These are phyloP conservation scores for Trichophyton equinum DNA, from an alignment of 2,329 filamentous ascomycete species.

Conservation along the genomic window DNA sequence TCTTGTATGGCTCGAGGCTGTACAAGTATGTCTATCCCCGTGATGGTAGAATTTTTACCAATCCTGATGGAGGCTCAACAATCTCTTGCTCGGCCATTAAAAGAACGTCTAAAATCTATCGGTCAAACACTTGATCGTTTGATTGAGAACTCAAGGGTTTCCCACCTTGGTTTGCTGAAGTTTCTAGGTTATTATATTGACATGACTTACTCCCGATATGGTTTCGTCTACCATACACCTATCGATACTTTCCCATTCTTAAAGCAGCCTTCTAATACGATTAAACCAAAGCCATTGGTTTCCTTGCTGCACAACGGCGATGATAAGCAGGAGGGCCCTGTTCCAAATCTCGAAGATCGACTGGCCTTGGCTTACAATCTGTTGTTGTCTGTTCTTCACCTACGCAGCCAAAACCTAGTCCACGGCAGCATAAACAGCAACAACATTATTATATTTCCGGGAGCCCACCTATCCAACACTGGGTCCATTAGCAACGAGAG, in stretches of 20 bases:
- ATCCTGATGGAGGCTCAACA: conserved; percentile 28
- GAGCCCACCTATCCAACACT: conserved; percentile 24
- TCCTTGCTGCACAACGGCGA: conserved; percentile 32
- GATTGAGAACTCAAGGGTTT: conserved; percentile 30
- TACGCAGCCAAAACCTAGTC: conserved; percentile 44
- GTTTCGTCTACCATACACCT: conserved; percentile 49
- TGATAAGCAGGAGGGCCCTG: conserved; percentile 28
- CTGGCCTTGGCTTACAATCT: conserved; percentile 50
- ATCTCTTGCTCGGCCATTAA: conserved; percentile 18
- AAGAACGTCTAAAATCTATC: conserved; percentile 25
- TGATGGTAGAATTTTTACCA: conserved; percentile 32
- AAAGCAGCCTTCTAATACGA: conserved; percentile 27
- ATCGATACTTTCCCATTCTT: conserved; percentile 35
- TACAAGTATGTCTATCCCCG: conserved; percentile 27
- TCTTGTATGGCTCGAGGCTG: conserved; percentile 20
- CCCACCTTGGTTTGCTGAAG: conserved; percentile 31
- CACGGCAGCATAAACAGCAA: conserved; percentile 55
- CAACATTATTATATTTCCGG: conserved; percentile 48
- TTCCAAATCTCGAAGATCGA: conserved; percentile 49
- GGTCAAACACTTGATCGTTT: conserved; percentile 29
- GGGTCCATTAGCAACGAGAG: conserved; percentile 7
- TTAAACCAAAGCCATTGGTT: conserved; percentile 31
- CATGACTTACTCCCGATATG: conserved; percentile 45
- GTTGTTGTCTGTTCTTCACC: conserved; percentile 42
- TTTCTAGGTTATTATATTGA: conserved; percentile 44